These are phyloP conservation scores for Margaritispora aquatica DNA, from an alignment of 495 filamentous ascomycete genomes.

Conservation along the genomic window DNA sequence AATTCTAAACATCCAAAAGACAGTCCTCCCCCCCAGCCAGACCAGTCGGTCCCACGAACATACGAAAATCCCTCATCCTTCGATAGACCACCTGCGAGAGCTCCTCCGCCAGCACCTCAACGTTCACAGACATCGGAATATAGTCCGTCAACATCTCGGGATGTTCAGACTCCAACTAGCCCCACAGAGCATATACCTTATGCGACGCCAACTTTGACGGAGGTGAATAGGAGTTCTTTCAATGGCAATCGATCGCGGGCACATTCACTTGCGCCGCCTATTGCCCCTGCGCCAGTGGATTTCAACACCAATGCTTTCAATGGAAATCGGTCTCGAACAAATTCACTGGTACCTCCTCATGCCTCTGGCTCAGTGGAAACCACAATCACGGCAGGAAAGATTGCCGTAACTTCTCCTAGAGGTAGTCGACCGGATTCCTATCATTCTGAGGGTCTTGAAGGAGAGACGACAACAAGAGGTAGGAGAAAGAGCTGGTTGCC, in stretches of 20 bases:
- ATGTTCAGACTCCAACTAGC: not conserved
- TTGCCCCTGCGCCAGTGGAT: not conserved
- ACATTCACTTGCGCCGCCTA: not conserved
- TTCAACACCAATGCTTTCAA: not conserved
- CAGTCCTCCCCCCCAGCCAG: not conserved
- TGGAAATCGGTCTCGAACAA: not conserved
- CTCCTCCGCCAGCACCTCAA: not conserved
- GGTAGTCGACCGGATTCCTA: conserved; percentile 7
- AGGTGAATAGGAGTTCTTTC: not conserved
- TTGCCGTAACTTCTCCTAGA: conserved; percentile 2
- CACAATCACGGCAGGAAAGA: not conserved
- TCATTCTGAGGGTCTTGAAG: conserved; percentile 15
- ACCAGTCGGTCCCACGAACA: not conserved
- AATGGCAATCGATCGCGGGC: not conserved
- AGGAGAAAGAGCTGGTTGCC: conserved; percentile 49
- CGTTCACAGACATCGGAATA: not conserved
- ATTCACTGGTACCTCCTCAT: not conserved
- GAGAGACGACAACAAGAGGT: conserved; percentile 12
- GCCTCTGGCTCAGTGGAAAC: not conserved
- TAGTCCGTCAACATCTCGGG: not conserved
- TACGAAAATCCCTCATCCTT: not conserved
- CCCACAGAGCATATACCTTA: not conserved
- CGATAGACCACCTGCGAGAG: not conserved
- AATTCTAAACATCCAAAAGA: conserved; percentile 12
- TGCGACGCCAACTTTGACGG: not conserved